Percentiles rank a stretch among this genome's conserved stretches.
Conservation (phyloP, 345 rosid species). For the Mallotus nudiflorus region DNA sequence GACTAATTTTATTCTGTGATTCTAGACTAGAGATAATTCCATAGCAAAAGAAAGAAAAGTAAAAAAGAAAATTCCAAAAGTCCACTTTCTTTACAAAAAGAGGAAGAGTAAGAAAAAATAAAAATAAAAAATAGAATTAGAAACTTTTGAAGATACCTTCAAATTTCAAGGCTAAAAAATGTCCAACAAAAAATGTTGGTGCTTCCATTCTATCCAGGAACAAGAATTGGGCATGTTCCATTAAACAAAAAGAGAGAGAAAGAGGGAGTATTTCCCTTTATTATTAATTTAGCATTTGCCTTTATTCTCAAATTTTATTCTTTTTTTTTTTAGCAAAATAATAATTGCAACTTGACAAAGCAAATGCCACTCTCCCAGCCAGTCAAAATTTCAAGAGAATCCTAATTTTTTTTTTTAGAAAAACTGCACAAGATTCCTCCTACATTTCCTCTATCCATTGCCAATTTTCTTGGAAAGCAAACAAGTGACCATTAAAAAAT, state of each 20-base stretch:
- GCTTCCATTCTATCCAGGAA: background rate
- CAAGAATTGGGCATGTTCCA: conserved; percentile 5
- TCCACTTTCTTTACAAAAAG: conserved; percentile 12
- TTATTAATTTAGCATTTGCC: background rate
- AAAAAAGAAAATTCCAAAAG: conserved; percentile 3
- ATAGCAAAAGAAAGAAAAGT: background rate
- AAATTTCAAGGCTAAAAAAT: background rate
- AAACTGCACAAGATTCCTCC: background rate
- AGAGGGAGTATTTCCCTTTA: background rate
- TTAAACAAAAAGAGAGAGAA: background rate
- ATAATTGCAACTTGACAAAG: background rate
- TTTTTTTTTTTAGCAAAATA: background rate
- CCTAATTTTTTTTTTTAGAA: no score
- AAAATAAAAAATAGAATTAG: no score
- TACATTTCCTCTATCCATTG: background rate
- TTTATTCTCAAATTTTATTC: background rate
- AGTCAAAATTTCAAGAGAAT: background rate
- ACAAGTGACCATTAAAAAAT: background rate
- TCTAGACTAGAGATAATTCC: background rate
- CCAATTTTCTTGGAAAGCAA: conserved; percentile 12
- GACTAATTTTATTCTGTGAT: background rate
- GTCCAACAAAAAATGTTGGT: background rate
- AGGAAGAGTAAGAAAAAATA: no score
- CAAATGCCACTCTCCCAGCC: background rate
- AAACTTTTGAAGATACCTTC: background rate